Evolutionary conservation across 2,329 filamentous ascomycete genomes (phyloP).

Genomic region (Lasiodiplodia sp.): DNA sequence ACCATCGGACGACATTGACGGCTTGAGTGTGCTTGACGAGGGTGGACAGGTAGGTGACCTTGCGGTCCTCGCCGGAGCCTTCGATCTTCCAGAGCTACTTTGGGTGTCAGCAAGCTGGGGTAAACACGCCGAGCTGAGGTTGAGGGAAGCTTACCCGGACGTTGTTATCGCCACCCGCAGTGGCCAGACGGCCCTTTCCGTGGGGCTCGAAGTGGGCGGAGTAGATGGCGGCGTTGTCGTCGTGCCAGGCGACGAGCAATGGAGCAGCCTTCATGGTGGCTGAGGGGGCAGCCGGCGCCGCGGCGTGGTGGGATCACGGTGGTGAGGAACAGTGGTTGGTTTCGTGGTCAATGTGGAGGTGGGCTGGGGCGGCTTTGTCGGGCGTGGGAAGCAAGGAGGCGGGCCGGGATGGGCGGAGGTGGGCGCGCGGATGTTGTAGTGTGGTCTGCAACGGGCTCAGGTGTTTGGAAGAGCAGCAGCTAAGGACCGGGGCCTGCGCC

Average conservation of each 20-base stretch:
- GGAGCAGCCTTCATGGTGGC: constrained; percentile 88
- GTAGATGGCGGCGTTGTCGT: constrained; percentile 96
- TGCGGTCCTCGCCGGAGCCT: constrained; percentile 81
- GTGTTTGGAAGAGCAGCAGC: constrained; percentile 21
- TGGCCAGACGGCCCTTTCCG: constrained; percentile 90
- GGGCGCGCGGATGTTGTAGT: constrained; percentile 11
- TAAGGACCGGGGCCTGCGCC: constrained; percentile 18
- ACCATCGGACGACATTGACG: constrained; percentile 97
- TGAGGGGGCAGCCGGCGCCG: constrained; percentile 22
- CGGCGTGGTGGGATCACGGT: constrained; percentile 5
- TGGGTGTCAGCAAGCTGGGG: constrained; percentile 35
- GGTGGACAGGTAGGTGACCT: constrained; percentile 90
- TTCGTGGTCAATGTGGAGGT: constrained; percentile 9
- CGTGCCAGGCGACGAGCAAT: constrained; percentile 98
- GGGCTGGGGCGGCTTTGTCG: not conserved
- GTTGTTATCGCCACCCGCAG: constrained; percentile 94
- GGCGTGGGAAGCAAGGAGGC: constrained; percentile 30
- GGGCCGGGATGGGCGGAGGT: constrained; percentile 22
- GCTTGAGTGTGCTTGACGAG: constrained; percentile 94
- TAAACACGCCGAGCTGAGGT: not conserved
- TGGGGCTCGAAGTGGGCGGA: constrained; percentile 95
- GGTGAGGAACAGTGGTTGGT: constrained; percentile 4
- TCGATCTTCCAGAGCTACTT: constrained; percentile 90
- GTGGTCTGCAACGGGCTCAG: constrained; percentile 9
- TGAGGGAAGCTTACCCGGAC: constrained; percentile 75